A percentile compares a stretch with the other conserved stretches of the same genome.
Conservation (phyloP, 73 alveolate species). For the Halteria grandinella region DNA sequence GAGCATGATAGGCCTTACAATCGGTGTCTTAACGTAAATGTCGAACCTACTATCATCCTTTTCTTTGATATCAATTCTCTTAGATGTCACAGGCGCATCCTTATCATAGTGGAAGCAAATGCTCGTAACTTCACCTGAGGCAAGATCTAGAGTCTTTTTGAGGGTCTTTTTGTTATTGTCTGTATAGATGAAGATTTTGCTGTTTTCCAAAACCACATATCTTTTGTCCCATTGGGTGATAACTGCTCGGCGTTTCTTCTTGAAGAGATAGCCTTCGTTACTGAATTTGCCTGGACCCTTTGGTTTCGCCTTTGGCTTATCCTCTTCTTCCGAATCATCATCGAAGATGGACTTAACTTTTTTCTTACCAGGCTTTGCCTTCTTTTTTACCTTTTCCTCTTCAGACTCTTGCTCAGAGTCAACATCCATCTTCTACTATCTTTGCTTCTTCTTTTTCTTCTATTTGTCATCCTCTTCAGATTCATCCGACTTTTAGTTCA, state of each 20-base stretch:
- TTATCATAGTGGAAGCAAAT: slow-evolving; percentile 46
- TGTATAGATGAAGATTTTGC: slow-evolving; percentile 4
- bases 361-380: neutral
- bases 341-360: slow-evolving; percentile 3
- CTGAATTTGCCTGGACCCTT: neutral
- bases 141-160: slow-evolving; percentile 34
- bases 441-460: neutral
- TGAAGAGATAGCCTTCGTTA: slow-evolving; percentile 38
- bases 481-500: neutral
- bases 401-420: too few species aligned
- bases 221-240: slow-evolving; percentile 47
- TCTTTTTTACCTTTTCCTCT: neutral
- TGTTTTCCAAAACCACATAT: slow-evolving; percentile 24
- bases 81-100: slow-evolving; percentile 52
- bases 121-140: slow-evolving; percentile 23
- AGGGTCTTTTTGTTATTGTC: slow-evolving; percentile 17
- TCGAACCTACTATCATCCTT: slow-evolving; percentile 51
- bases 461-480: neutral
- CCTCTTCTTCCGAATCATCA: slow-evolving; percentile 2
- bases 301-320: neutral
- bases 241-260: neutral
- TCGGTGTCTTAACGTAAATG: slow-evolving; percentile 37
- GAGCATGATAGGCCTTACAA: too few species aligned
- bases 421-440: too few species aligned
- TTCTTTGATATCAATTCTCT: slow-evolving; percentile 22